Percentiles rank a stretch among this genome's conserved stretches.
These are phyloP conservation scores for Penicillium chermesinum DNA, from an alignment of 495 filamentous ascomycete genomes.

Conservation along the genomic window DNA sequence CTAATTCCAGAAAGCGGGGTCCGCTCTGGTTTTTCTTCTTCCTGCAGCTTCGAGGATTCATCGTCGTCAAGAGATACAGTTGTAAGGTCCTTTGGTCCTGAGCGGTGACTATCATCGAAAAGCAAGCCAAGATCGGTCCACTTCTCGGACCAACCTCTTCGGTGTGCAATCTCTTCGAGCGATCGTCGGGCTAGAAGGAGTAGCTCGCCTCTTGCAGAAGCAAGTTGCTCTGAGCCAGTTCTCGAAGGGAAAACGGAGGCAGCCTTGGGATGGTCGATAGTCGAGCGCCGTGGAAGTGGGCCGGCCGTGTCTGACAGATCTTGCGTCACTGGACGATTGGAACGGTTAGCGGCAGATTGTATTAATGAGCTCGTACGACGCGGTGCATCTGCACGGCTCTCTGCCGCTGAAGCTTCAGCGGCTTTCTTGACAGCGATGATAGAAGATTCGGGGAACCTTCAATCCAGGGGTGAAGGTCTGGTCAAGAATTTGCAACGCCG, in stretches of 20 bases:
- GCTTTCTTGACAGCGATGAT: conserved; percentile 29
- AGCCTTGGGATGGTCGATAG: conserved; percentile 30
- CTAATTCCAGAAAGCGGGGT: conserved; percentile 33
- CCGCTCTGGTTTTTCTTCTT: conserved; percentile 34
- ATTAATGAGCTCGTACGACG: conserved; percentile 43
- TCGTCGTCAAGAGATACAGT: conserved; percentile 39
- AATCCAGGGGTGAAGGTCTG: conserved; percentile 68
- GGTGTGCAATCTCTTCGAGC: conserved; percentile 67
- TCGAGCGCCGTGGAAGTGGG: conserved; percentile 19
- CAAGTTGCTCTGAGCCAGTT: conserved; percentile 75
- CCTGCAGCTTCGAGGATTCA: conserved; percentile 11
- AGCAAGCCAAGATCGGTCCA: conserved; percentile 60
- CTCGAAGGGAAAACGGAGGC: conserved; percentile 33
- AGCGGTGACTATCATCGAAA: conserved; percentile 47
- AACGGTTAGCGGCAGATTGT: conserved; percentile 12
- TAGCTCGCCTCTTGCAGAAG: conserved; percentile 73
- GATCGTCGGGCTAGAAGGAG: conserved; percentile 72
- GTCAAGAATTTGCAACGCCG: conserved; percentile 68
- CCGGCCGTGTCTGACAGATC: conserved; percentile 26
- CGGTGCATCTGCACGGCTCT: conserved; percentile 44
- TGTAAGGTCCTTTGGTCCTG: conserved; percentile 47
- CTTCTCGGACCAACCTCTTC: conserved; percentile 70
- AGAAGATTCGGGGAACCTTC: conserved; percentile 58
- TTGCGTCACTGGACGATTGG: conserved; percentile 27
- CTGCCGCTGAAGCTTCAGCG: conserved; percentile 23